phyloP scores from a whole-genome alignment of 1,139 yeast species.

The Pichia sp. region DNA sequence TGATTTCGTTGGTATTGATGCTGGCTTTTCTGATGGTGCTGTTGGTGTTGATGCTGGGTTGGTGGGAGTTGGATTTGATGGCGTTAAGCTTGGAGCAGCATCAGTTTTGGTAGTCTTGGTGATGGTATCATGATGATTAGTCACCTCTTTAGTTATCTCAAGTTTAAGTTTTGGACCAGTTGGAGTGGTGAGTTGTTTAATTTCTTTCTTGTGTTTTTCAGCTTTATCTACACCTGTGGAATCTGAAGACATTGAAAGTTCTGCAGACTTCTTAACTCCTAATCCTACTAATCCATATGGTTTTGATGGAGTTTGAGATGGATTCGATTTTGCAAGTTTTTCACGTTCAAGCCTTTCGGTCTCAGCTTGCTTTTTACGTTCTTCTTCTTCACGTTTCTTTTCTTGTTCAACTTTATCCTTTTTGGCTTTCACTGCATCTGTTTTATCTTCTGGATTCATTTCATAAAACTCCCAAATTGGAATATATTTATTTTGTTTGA shows the following conservation, averaged over 20 bases:
- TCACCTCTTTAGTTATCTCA: background rate
- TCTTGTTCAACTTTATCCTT: conserved; percentile 18
- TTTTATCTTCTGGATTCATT: conserved; percentile 34
- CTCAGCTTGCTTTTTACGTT: conserved; percentile 3
- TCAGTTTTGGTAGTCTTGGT: background rate
- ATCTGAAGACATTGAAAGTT: background rate
- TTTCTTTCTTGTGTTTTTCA: background rate
- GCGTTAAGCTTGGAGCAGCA: background rate
- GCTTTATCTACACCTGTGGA: background rate
- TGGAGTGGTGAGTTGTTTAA: background rate
- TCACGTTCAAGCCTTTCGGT: conserved; percentile 11
- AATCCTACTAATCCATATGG: conserved; percentile 28
- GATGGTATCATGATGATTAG: no score
- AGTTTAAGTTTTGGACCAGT: background rate
- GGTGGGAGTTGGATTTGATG: background rate
- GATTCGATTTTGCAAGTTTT: conserved; percentile 7
- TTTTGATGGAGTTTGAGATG: conserved; percentile 10
- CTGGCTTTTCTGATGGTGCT: background rate
- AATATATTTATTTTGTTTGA: conserved; percentile 52
- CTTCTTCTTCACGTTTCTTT: conserved; percentile 11
- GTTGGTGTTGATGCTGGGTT: background rate
- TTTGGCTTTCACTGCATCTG: conserved; percentile 23
- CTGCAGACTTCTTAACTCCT: conserved; percentile 1
- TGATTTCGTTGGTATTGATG: no score
- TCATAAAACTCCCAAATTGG: conserved; percentile 53